Base-by-base conservation (phyloP, 305 asterid genomes). In the Fraxinus angustifolia region DNA sequence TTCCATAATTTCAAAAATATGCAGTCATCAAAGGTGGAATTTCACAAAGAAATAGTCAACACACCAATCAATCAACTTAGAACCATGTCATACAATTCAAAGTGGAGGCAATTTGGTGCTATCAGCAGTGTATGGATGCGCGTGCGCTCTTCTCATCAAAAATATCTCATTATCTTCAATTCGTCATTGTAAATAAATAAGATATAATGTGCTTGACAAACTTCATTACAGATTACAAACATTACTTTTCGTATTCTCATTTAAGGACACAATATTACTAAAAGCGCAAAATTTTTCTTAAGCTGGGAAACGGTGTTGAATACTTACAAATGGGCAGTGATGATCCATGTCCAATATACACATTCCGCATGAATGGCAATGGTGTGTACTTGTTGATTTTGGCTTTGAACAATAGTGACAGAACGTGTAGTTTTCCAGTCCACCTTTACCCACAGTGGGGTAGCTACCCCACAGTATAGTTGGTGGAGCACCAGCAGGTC, bases 301-400 rank as follows among this genome's bases (percentile, higher is more conserved):
- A 81, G 65, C 48, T 81, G 53, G 58, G 60, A 75, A 82, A 50
- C 73, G 40, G 42, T 73, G 58, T 50, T 8, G 58, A 79, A 81
- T 77, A 90, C 97, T 92, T 88, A 95, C 99, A 83, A 95, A 95
- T 84, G 99, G 98, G 88, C 99, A 95, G 86, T 95, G 99, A 91
- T 95, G 99, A 88, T 95, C 98, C 98, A 93, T 95, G 88, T 92
- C 96, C 86, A 91, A 75, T 83, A 95, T 84, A 78, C 99, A 95
- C 79, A 84, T 91, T 78, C 98, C 95, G 81, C 99, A 95, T 3
- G 99, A 91, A 68, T 96, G 92, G 79, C 99, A 95, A 77, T 95
- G 99, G 87, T 95, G 99, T 10, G 97, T 87, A 83, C 94, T 85
- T 31, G 98, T 91, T 42, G 98, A 88, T 86, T 95, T 95, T 12